These are phyloP conservation scores for Endothia cerciana DNA, from an alignment of 2,329 filamentous ascomycete genomes.

Conservation along the genomic window DNA sequence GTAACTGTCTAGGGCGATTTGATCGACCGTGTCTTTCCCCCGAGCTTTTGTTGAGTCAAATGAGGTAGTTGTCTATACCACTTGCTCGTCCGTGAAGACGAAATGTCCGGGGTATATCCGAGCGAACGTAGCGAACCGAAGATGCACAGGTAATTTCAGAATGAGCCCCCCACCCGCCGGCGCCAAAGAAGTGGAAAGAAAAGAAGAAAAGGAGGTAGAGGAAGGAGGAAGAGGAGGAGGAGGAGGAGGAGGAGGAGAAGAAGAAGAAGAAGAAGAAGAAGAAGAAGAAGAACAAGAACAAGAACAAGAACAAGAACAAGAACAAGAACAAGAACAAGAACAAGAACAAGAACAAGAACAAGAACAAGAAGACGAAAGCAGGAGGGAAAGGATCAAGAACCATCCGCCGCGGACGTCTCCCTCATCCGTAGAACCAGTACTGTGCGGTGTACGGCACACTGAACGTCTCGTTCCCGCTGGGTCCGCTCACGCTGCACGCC, in stretches of 20 bases:
- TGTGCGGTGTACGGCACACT: conserved; percentile 60
- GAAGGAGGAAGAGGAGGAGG: neutral
- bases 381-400: neutral
- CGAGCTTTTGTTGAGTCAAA: no score
- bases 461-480: conserved; percentile 41
- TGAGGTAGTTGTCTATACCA: neutral
- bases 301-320: no score
- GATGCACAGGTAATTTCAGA: neutral
- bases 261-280: neutral
- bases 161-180: neutral
- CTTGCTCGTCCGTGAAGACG: neutral
- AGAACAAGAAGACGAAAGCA: no score
- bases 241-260: neutral
- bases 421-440: conserved; percentile 59
- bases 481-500: conserved; percentile 47
- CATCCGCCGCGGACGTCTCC: neutral
- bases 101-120: conserved; percentile 9
- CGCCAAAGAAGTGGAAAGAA: neutral
- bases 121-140: conserved; percentile 13
- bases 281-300: no score
- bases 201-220: neutral
- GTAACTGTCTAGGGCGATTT: neutral
- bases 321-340: no score
- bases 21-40: neutral
- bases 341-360: no score